Evolutionary conservation across 2,329 filamentous ascomycete species (phyloP).

Genomic region (Fonsecaea monophora): DNA sequence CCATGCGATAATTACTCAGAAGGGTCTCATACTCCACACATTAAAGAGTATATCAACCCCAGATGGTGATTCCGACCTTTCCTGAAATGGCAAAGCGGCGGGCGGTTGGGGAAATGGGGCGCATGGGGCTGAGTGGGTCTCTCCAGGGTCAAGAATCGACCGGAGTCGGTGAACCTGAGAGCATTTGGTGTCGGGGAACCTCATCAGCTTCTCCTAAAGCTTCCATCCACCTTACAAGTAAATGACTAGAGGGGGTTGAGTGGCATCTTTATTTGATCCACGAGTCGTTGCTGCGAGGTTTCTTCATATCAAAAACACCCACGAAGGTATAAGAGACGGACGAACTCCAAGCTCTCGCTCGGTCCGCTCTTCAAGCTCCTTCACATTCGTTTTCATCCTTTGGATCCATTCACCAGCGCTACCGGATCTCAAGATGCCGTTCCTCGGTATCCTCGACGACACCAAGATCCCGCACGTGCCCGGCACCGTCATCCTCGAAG

Average conservation of each 20-base stretch:
- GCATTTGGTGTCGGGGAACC: neutral
- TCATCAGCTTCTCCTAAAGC: neutral
- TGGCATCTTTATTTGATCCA: neutral
- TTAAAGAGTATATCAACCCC: neutral
- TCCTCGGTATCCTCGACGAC: constrained; percentile 43
- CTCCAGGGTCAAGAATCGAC: neutral
- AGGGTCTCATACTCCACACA: neutral
- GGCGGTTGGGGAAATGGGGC: constrained; percentile 6
- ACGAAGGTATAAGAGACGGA: neutral
- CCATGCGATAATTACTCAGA: neutral
- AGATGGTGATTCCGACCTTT: neutral
- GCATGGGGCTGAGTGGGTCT: neutral
- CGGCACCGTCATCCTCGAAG: constrained; percentile 43
- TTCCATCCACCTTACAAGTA: neutral
- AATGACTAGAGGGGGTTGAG: neutral
- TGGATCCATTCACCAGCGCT: neutral
- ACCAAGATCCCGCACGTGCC: constrained; percentile 44
- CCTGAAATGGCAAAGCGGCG: neutral
- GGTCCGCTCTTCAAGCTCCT: neutral
- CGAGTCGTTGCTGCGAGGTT: neutral
- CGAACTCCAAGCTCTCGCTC: constrained; percentile 1
- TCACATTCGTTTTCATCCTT: neutral
- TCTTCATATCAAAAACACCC: neutral
- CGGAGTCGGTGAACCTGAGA: neutral
- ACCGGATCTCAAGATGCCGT: constrained; percentile 18